Evolutionary conservation across 345 rosid species (phyloP).

Genomic region (Eucalyptus camaldulensis): DNA sequence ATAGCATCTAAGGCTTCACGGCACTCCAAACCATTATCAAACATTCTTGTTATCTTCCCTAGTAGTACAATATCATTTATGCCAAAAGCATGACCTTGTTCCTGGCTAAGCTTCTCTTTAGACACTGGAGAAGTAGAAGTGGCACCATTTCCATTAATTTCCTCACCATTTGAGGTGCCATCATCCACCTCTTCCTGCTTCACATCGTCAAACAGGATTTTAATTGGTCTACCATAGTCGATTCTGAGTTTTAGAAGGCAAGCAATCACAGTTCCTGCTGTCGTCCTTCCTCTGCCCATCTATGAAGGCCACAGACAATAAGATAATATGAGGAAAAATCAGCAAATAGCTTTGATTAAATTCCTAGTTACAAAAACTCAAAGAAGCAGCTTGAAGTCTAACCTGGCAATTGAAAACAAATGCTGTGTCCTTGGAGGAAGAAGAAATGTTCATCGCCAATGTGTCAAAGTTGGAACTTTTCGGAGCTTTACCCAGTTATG

Average conservation of each 20-base stretch:
- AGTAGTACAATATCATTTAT: constrained; percentile 78
- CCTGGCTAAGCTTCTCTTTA: constrained; percentile 21
- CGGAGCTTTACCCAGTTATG: constrained; percentile 98
- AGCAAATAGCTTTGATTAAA: neutral
- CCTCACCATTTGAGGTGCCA: constrained; percentile 89
- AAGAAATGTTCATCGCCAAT: constrained; percentile 63
- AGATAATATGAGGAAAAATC: neutral
- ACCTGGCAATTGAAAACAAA: constrained; percentile 99
- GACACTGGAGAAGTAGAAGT: constrained; percentile 11
- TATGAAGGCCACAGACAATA: constrained; percentile 5
- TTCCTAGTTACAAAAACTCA: neutral
- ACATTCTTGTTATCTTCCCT: constrained; percentile 90
- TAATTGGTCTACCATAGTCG: constrained; percentile 78
- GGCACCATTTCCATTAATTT: constrained; percentile 37
- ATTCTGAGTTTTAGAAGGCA: constrained; percentile 90
- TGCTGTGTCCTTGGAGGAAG: constrained; percentile 87
- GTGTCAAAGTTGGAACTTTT: constrained; percentile 92
- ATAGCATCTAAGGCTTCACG: constrained; percentile 91
- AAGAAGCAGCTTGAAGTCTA: neutral
- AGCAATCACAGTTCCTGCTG: constrained; percentile 96
- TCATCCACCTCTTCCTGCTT: constrained; percentile 64
- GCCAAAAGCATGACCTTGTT: constrained; percentile 63
- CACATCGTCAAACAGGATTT: constrained; percentile 39
- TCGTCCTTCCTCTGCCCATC: constrained; percentile 99
- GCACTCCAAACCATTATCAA: constrained; percentile 83